These are phyloP conservation scores for Entomortierella chlamydospora DNA, from an alignment of 192 early-diverging fungal genomes.

Conservation along the genomic window DNA sequence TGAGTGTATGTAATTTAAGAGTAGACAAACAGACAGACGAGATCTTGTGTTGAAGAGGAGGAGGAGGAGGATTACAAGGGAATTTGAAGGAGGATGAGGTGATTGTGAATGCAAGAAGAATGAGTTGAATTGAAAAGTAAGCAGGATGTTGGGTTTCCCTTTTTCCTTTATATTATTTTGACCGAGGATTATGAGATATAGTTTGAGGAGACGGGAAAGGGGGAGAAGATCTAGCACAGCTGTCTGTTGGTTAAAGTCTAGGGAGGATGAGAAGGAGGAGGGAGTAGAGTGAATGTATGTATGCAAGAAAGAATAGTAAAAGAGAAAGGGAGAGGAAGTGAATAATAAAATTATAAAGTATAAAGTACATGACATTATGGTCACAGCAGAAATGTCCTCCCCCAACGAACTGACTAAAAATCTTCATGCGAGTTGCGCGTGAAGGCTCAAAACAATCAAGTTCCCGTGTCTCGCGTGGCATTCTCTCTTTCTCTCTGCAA, in stretches of 20 bases:
- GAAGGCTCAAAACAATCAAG: neutral
- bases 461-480: conserved; percentile 17
- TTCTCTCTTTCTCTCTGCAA: too few relatives aligned
- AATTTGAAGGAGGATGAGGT: neutral
- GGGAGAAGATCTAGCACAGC: too few relatives aligned
- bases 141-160: neutral
- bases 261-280: too few relatives aligned
- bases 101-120: conserved; percentile 2
- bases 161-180: too few relatives aligned
- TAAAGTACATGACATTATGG: neutral
- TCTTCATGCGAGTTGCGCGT: neutral
- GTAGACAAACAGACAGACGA: too few relatives aligned
- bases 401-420: too few relatives aligned
- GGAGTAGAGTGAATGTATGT: too few relatives aligned
- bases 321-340: neutral
- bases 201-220: too few relatives aligned
- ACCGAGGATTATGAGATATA: too few relatives aligned
- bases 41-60: too few relatives aligned
- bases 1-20: neutral
- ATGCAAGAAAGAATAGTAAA: neutral
- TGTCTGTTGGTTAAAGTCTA: too few relatives aligned
- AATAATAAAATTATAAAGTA: neutral
- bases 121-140: neutral
- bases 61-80: neutral
- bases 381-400: too few relatives aligned